Evolutionary conservation across 73 alveolate genomes (phyloP).

Genomic region (Breviolum minutum): DNA sequence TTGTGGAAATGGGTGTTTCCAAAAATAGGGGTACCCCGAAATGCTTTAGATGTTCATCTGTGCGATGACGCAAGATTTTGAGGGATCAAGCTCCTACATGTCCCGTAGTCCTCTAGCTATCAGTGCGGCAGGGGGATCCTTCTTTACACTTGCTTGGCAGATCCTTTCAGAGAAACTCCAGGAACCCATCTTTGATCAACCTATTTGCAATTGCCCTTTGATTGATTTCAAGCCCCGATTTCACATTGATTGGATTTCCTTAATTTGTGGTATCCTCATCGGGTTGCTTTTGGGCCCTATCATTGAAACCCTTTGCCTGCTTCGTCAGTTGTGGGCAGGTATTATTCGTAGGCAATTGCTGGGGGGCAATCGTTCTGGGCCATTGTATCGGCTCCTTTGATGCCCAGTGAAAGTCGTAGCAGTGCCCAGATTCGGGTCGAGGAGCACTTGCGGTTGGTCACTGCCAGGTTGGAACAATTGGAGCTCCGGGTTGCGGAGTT

Average conservation of each 20-base stretch:
- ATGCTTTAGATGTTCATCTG: neutral
- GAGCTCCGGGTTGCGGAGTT: neutral
- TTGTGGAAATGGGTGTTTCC: too few relatives aligned
- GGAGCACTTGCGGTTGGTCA: neutral
- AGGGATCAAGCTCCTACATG: neutral
- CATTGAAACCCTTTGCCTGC: neutral
- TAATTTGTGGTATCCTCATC: neutral
- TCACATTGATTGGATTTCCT: neutral
- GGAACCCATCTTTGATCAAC: neutral
- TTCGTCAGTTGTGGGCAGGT: neutral
- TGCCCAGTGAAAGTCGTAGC: neutral
- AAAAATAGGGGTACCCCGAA: neutral
- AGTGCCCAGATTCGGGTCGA: neutral
- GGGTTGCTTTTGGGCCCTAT: neutral
- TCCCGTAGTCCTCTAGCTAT: neutral
- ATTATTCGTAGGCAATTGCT: neutral
- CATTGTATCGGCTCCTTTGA: neutral
- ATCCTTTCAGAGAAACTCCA: neutral
- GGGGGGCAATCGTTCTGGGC: neutral
- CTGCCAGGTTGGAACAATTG: neutral
- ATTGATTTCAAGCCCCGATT: neutral
- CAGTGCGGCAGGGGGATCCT: neutral
- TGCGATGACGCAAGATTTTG: too few relatives aligned
- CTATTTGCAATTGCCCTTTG: neutral
- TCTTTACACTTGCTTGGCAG: neutral